A percentile compares a stretch with the other conserved stretches of the same genome.
These are phyloP conservation scores for Cercospora sesami DNA, from an alignment of 2,329 filamentous ascomycete species.

Conservation along the genomic window DNA sequence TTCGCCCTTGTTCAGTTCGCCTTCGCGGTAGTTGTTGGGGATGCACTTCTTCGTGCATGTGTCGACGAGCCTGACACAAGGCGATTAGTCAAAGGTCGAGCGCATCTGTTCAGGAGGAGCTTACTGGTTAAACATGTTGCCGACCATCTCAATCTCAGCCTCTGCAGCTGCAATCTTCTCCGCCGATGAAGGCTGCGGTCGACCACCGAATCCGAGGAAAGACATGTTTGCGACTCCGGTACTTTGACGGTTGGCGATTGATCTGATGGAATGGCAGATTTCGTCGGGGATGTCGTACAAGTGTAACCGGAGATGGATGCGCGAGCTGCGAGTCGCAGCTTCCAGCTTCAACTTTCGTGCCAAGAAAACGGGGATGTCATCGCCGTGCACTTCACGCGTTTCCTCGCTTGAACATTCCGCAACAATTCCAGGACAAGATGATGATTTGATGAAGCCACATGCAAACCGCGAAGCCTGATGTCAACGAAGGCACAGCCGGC, in stretches of 20 bases:
- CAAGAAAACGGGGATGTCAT: constrained; percentile 11
- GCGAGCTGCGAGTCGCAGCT: not conserved
- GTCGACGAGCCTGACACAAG: constrained; percentile 61
- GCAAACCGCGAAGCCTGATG: not conserved
- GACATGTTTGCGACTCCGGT: constrained; percentile 54
- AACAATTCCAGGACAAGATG: not conserved
- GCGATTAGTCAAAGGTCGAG: constrained; percentile 4
- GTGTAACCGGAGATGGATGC: not conserved
- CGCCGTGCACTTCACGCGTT: constrained; percentile 7
- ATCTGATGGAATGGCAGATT: not conserved
- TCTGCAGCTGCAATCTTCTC: constrained; percentile 97
- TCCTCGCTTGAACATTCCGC: not conserved
- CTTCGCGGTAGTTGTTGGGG: constrained; percentile 87
- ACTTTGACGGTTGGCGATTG: not conserved
- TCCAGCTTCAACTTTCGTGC: not conserved
- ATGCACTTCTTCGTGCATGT: constrained; percentile 94
- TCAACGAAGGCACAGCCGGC: constrained; percentile 18
- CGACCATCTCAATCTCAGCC: constrained; percentile 95
- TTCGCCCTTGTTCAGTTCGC: constrained; percentile 97
- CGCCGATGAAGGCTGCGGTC: constrained; percentile 85
- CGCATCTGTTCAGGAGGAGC: constrained; percentile 16
- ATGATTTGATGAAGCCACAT: not conserved
- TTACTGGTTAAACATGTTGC: constrained; percentile 98
- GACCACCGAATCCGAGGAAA: constrained; percentile 67
- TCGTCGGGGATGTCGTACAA: not conserved